phyloP scores from a whole-genome alignment of 2,329 filamentous ascomycete species.

The Aspergillus sp. region DNA sequence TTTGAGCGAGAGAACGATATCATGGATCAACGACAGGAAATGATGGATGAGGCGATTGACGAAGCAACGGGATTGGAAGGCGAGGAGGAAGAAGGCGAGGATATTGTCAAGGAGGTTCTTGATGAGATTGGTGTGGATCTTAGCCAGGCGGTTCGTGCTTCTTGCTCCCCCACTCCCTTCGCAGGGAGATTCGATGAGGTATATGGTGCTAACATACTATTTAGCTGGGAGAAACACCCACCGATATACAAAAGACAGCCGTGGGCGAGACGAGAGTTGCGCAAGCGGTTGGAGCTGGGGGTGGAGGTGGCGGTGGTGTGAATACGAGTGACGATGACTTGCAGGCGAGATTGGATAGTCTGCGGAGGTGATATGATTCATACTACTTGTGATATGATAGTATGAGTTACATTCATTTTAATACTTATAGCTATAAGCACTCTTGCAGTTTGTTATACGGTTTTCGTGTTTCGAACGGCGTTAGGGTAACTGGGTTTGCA shows the following conservation, averaged over 20 bases:
- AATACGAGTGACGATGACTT: slow-evolving; percentile 79
- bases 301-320: slow-evolving; percentile 47
- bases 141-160: slow-evolving; percentile 81
- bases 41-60: slow-evolving; percentile 99
- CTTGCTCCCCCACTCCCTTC: too few species aligned
- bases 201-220: slow-evolving; percentile 23
- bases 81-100: slow-evolving; percentile 92
- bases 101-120: slow-evolving; percentile 93
- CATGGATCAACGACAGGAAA: slow-evolving; percentile 98
- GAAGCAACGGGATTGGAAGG: slow-evolving; percentile 83
- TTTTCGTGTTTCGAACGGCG: background rate
- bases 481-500: background rate
- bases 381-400: too few species aligned
- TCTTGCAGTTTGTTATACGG: background rate
- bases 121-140: slow-evolving; percentile 97
- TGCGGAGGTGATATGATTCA: slow-evolving; percentile 56
- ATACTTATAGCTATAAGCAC: background rate
- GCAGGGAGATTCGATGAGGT: background rate
- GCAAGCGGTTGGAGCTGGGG: slow-evolving; percentile 68
- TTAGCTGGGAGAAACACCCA: slow-evolving; percentile 89
- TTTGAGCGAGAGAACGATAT: slow-evolving; percentile 99
- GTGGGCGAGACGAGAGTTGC: slow-evolving; percentile 77
- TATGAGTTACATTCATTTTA: background rate
- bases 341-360: slow-evolving; percentile 86
- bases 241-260: slow-evolving; percentile 72